Conservation (phyloP, 495 filamentous ascomycete species). For the Penicillium malachiteum region DNA sequence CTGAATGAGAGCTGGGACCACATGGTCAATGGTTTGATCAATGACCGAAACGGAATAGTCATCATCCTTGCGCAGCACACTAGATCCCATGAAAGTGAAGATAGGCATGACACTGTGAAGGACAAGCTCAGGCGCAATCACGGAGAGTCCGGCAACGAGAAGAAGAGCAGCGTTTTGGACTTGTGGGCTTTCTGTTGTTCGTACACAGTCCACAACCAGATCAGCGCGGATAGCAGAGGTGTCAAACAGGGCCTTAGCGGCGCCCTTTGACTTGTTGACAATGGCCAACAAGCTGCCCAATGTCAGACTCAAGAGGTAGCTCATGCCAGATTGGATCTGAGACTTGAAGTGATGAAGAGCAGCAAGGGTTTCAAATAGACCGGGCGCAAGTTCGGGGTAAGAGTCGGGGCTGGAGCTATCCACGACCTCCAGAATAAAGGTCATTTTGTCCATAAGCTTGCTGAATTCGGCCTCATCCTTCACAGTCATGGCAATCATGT, state of each 20-base stretch:
- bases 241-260: constrained; percentile 63
- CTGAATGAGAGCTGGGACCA: constrained; percentile 86
- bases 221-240: constrained; percentile 76
- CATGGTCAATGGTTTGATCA: constrained; percentile 76
- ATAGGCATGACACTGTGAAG: constrained; percentile 98
- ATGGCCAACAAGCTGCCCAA: constrained; percentile 75
- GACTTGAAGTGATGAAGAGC: constrained; percentile 78
- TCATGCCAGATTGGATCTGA: constrained; percentile 70
- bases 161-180: constrained; percentile 90
- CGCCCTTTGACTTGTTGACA: constrained; percentile 67
- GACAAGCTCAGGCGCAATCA: constrained; percentile 80
- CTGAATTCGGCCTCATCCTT: constrained; percentile 55
- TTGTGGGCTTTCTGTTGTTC: constrained; percentile 80
- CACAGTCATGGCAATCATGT: constrained; percentile 45
- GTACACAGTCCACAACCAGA: constrained; percentile 85
- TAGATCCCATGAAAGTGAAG: constrained; percentile 95
- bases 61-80: constrained; percentile 83
- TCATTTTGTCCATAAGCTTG: constrained; percentile 67
- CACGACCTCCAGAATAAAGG: constrained; percentile 84
- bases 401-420: constrained; percentile 70
- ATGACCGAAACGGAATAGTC: constrained; percentile 95
- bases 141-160: constrained; percentile 79
- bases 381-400: constrained; percentile 69
- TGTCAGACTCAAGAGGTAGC: constrained; percentile 79
- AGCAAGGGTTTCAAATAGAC: constrained; percentile 77